These are phyloP conservation scores for Penicillium paneum DNA, from an alignment of 2,329 filamentous ascomycete genomes.

Conservation along the genomic window DNA sequence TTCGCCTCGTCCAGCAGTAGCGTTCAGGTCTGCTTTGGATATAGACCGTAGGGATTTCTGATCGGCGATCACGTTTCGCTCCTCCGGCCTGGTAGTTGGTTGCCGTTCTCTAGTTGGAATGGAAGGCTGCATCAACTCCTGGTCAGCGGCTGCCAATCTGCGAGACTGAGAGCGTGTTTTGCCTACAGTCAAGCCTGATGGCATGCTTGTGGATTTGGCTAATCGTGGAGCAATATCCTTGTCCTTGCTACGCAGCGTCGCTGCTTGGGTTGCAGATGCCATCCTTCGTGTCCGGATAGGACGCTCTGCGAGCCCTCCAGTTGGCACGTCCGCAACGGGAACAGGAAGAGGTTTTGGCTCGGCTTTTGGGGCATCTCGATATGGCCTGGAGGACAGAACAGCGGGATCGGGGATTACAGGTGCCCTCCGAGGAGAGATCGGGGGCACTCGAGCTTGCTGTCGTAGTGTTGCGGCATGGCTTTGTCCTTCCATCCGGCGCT, in stretches of 20 bases:
- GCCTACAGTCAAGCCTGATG: constrained; percentile 36
- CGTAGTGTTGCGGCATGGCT: constrained; percentile 49
- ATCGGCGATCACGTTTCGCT: constrained; percentile 9
- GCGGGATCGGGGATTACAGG: constrained; percentile 25
- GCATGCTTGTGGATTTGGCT: constrained; percentile 33
- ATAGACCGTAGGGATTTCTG: constrained; percentile 18
- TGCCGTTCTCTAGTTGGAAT: constrained; percentile 22
- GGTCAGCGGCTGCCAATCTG: constrained; percentile 32
- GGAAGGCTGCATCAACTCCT: constrained; percentile 15
- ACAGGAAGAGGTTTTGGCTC: constrained; percentile 12
- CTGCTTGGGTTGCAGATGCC: constrained; percentile 34
- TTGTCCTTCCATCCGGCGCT: constrained; percentile 39
- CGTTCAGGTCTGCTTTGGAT: constrained; percentile 13
- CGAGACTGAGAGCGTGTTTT: constrained; percentile 44
- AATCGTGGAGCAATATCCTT: constrained; percentile 25
- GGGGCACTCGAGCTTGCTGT: constrained; percentile 42
- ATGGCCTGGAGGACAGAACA: constrained; percentile 12
- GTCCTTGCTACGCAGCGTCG: constrained; percentile 33
- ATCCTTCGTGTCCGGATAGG: constrained; percentile 40
- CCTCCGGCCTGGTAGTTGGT: constrained; percentile 20
- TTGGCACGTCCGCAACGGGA: constrained; percentile 13
- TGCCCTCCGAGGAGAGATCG: constrained; percentile 29
- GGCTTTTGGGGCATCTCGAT: constrained; percentile 19
- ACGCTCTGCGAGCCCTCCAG: constrained; percentile 38
- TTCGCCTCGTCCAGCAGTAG: constrained; percentile 8